Base-by-base conservation (phyloP, 805 yeast genomes). In the Wickerhamiella spandovensis region DNA sequence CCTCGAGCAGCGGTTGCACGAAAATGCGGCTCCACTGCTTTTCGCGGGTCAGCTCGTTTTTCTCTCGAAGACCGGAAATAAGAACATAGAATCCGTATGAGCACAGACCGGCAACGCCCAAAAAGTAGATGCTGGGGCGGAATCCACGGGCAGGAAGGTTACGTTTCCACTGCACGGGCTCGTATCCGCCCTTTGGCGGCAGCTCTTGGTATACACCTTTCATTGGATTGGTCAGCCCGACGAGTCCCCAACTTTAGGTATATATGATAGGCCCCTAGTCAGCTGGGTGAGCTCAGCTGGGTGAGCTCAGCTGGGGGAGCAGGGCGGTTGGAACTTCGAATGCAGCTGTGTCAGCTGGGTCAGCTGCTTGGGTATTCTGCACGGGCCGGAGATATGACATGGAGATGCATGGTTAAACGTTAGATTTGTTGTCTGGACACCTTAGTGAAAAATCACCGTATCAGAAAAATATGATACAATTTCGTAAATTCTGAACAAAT, bases 171-270 rank as follows among this genome's bases (percentile, higher is more conserved):
- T 85, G 95, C 53, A 86, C 77, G 43, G 84, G 82, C 56, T 82
- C 88, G 47, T 86, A 85, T 54, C 95, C 95, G 51, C 84, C 86
- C 59, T 77, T 72, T 51, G 95, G 95, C 61, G 95, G 95, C 62
- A 86, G 70, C 62, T 86, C 95, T 73, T 86, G 95, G 38, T 35
- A 35, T 10, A 35, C 39, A 15, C 39, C 39, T 35, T 35, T 35
- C 39, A 35, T 35, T 35, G 39, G 39, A 28, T 28, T 28, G 32
- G 32, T 28, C 32, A 28, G 32, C 32, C 15, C 32, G 32, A 28
- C 32, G 32, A 28, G 32, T 12, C 15, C 12, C 12, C 12, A 9
- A 15, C 15, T 28, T 28, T 28, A 15, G 32, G 15, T 28, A 28
- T 28, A 28, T 25, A 10, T 28, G 32, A 28, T 28, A 28, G 32